Evolutionary conservation across 148 eudicot genomes (phyloP), one percentile per base, ranked within the genome.

Genomic region (Chenopodium berlandieri): DNA sequence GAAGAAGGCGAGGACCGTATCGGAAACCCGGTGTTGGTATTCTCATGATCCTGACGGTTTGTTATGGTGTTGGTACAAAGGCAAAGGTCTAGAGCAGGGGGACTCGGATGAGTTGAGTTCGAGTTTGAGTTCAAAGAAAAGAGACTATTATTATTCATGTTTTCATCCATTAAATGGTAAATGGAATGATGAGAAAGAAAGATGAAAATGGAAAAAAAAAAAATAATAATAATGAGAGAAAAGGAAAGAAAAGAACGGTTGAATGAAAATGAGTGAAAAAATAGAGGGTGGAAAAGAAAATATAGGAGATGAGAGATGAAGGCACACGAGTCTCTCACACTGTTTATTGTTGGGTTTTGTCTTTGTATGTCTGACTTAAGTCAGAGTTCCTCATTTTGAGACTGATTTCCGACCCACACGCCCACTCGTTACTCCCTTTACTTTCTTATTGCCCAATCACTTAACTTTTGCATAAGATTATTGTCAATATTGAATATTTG

Each of bases 351-450:
- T 73, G 85, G 73, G 8, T 78, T 83, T 83, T 78, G 77, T 62
- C 30, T 34, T 40, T 82, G 34, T 47, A 76, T 74, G 79, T 78
- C 80, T 75, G 75, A 80, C 83, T 71, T 34, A 79, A 31, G 80
- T 80, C 84, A 83, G 84, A 80, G 69, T 63, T 13, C 83, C 73
- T 75, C 68, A 69, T 70, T 77, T 70, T 77, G 76, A 82, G 76
- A 82, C 62, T 70, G 70, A 50, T 76, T 32, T 76, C 52, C 32
- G 79, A 81, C 79, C 23, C 79, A 75, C 83, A 81, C 79, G 75
- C 75, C 34, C 77, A 23, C 81, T 34, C 52, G 11, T 52, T 75
- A 8, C 34, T 68, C 31, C 75, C 31, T 12, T 23, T 8, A 56
- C 5, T 56, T 17, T 46, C 50, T 63, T 76, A 32, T 63, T 76